Base-by-base conservation (phyloP, 768 basidiomycete species). In the Kwoniella heveanensis region DNA sequence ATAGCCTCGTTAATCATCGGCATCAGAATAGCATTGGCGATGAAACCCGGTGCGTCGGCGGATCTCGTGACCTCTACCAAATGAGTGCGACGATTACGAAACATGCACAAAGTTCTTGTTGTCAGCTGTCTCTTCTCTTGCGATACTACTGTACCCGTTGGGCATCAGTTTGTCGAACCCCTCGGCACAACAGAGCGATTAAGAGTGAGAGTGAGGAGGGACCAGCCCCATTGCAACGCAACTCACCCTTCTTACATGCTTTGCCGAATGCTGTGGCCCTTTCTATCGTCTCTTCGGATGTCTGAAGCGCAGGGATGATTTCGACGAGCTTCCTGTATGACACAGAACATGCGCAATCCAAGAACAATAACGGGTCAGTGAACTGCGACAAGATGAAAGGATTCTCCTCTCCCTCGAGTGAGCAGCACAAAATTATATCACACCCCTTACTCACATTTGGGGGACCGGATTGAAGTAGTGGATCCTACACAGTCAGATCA, bases 391-490 rank as follows among this genome's bases (percentile, higher is more conserved):
- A n/a, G n/a, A n/a, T n/a, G n/a, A n/a, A n/a, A n/a, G n/a, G n/a
- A n/a, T n/a, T n/a, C n/a, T n/a, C n/a, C n/a, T n/a, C n/a, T n/a
- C n/a, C n/a, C n/a, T n/a, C n/a, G n/a, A n/a, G n/a, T n/a, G n/a
- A n/a, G n/a, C n/a, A n/a, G n/a, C n/a, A n/a, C n/a, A n/a, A n/a
- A n/a, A n/a, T n/a, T n/a, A n/a, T n/a, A n/a, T n/a, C n/a, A n/a
- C n/a, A n/a, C n/a, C n/a, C n/a, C 50, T 52, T 37, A 68, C 85
- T 54, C 74, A 91, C 93, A 96, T 96, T 30, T 95, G 90, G 2
- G 94, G 94, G 3, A 96, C 94, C 3, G 94, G 94, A 74, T 97
- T 95, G 83, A 96, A 95, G 83, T 93, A 96, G 78, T 95, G 92
- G 46, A 95, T 82, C 88, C 91, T 92, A 55, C 15, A 47, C 46